A percentile compares a stretch with the other conserved stretches of the same genome.
phyloP scores from a whole-genome alignment of 257 asterid genomes.

The Ocimum tenuiflorum region DNA sequence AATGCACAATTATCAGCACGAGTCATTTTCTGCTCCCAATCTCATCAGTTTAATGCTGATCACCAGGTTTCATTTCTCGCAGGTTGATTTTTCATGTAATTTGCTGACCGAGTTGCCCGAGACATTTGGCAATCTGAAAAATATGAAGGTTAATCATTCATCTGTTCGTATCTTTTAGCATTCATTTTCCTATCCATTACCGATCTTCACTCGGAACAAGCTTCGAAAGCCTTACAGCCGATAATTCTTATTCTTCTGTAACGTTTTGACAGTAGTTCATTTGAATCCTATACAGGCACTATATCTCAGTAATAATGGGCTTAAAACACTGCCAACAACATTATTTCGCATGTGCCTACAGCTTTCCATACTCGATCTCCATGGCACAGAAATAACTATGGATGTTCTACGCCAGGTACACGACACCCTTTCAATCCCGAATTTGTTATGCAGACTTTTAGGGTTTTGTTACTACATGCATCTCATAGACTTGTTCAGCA shows the following conservation, averaged over 20 bases:
- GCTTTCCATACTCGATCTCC: slow-evolving; percentile 80
- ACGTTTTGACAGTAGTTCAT: no score
- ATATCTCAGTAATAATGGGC: slow-evolving; percentile 62
- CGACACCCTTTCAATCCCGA: no score
- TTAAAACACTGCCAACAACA: slow-evolving; percentile 56
- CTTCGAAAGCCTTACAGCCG: no score
- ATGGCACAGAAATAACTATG: slow-evolving; percentile 72
- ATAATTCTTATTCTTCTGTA: no score
- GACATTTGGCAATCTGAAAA: slow-evolving; percentile 41
- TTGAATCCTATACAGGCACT: slow-evolving; percentile 48
- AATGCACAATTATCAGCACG: no score
- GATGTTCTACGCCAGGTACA: slow-evolving; percentile 72
- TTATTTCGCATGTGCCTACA: slow-evolving; percentile 56
- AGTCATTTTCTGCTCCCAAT: no score
- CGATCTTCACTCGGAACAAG: no score
- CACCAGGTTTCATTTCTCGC: slow-evolving; percentile 35
- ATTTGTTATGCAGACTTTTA: no score
- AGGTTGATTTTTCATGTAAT: slow-evolving; percentile 84
- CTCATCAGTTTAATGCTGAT: no score
- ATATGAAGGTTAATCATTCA: slow-evolving; percentile 53
- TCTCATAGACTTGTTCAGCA: no score
- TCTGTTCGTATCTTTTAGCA: not conserved
- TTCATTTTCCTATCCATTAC: slow-evolving; percentile 1
- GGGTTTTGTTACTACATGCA: no score
- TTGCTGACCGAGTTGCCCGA: slow-evolving; percentile 73